Evolutionary conservation across 768 basidiomycete species (phyloP), one percentile per base, ranked within the genome.

Genomic region (Tremella yokohamensis): DNA sequence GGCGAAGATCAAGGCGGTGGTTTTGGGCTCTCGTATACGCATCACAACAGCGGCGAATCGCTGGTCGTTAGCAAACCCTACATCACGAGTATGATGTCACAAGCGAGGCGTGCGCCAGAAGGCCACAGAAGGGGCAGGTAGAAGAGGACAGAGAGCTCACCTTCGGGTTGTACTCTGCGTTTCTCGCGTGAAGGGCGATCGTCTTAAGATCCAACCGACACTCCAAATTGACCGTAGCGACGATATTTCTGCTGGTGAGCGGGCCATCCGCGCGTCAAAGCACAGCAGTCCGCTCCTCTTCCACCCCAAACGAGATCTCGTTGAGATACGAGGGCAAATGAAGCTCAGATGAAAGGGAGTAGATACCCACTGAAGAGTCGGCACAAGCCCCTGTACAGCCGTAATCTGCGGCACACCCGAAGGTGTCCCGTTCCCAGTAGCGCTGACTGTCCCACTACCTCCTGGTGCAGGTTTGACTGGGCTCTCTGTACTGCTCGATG

Each of bases 21-120:
- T 99, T 83, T 99, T 99, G 51, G 96, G 96, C 70, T 98, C 96
- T 67, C 96, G 92, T 74, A 99, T 98, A 78, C 96, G 90, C 96
- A 99, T 99, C 80, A 99, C 98, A 68, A 98, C 96, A 60, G 96
- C 96, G 69, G 94, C 96, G 82, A 99, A 99, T 87, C 96, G 96
- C 96, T 99, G 81, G 79, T 78, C 24, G 19, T 29, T 12, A 24
- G 6, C 16, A 12, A 22, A 19, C 0, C 39, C 16, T 20, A 26
- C 12, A 49, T 42, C 53, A 40, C 39, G 18, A 40, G 39, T 40
- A 40, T 40, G 18, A 18, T 11, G 11, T 40, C 39, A 11, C 18
- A 39, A 47, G 37, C 54, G 56, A 40, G n/a, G 40, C 15, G 22
- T 22, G 49, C 6, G 56, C 8, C 6, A 40, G 47, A 19, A 16